A percentile compares a stretch with the other conserved stretches of the same genome.
phyloP scores from a whole-genome alignment of 208 protist species.

The Trypanosoma platydactyli region DNA sequence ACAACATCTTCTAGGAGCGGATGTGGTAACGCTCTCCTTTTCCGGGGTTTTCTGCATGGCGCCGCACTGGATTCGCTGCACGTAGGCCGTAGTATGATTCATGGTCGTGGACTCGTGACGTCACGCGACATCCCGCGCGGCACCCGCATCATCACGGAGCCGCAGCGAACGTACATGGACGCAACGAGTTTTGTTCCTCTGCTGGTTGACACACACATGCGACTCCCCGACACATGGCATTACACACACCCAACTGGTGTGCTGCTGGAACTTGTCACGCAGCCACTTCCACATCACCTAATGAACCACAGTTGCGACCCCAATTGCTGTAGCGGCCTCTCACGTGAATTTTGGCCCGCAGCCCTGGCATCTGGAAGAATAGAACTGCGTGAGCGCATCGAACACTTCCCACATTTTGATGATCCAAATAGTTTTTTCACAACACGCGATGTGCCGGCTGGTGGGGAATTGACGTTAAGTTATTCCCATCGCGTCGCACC shows the following conservation, averaged over 20 bases:
- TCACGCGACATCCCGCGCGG: slow-evolving; percentile 34
- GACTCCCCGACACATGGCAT: slow-evolving; percentile 71
- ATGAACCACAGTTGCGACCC: slow-evolving; percentile 78
- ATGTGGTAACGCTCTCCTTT: neutral
- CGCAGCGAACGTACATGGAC: slow-evolving; percentile 55
- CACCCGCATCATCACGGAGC: slow-evolving; percentile 57
- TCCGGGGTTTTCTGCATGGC: slow-evolving; percentile 34
- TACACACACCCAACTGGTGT: slow-evolving; percentile 71
- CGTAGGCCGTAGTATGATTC: slow-evolving; percentile 64
- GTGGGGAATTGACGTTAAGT: slow-evolving; percentile 72
- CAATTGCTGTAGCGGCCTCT: slow-evolving; percentile 69
- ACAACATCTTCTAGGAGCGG: neutral
- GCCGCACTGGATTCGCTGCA: slow-evolving; percentile 46
- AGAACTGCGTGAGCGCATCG: slow-evolving; percentile 35
- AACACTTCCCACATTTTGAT: slow-evolving; percentile 47
- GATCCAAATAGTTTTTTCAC: slow-evolving; percentile 79
- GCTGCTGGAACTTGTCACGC: slow-evolving; percentile 62
- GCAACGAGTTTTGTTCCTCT: slow-evolving; percentile 43
- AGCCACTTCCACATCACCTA: slow-evolving; percentile 65
- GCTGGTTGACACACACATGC: slow-evolving; percentile 60
- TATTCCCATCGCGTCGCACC: slow-evolving; percentile 63
- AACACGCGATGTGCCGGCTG: slow-evolving; percentile 56
- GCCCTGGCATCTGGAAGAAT: slow-evolving; percentile 22
- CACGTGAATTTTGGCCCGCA: slow-evolving; percentile 54
- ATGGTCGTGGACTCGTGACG: slow-evolving; percentile 70